Evolutionary conservation across 2,329 filamentous ascomycete species (phyloP).

Genomic region (Cladosporium sp.): DNA sequence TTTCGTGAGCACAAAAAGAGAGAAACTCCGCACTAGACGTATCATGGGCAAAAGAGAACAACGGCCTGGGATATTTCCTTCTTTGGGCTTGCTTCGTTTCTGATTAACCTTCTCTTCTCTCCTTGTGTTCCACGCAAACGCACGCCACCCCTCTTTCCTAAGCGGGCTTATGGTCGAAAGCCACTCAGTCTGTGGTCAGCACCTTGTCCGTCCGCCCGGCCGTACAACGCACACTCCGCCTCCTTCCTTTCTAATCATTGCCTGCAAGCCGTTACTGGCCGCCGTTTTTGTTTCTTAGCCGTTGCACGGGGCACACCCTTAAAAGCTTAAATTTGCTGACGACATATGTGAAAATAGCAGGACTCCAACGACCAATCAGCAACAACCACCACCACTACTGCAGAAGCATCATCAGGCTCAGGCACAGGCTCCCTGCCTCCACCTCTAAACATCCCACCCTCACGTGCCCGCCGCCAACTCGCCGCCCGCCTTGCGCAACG

Average conservation of each 20-base stretch:
- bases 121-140: neutral
- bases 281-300: neutral
- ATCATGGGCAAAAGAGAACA: conserved; percentile 11
- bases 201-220: conserved; percentile 6
- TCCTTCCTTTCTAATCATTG: neutral
- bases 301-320: neutral
- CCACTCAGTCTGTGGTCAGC: conserved; percentile 10
- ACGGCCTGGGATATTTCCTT: conserved; percentile 8
- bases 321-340: neutral
- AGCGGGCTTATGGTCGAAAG: neutral
- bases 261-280: neutral
- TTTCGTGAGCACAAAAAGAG: no score
- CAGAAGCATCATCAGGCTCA: neutral
- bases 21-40: conserved; percentile 10
- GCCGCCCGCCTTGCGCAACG: conserved; percentile 70
- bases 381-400: neutral
- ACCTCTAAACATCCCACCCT: conserved; percentile 80
- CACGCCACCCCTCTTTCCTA: conserved; percentile 3
- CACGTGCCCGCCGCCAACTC: conserved; percentile 81
- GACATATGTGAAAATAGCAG: neutral
- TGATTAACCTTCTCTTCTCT: neutral
- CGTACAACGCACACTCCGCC: neutral
- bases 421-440: conserved; percentile 50
- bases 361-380: conserved; percentile 4
- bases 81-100: conserved; percentile 6